Conservation (phyloP, 345 rosid genomes). For the Euphorbia lathyris region DNA sequence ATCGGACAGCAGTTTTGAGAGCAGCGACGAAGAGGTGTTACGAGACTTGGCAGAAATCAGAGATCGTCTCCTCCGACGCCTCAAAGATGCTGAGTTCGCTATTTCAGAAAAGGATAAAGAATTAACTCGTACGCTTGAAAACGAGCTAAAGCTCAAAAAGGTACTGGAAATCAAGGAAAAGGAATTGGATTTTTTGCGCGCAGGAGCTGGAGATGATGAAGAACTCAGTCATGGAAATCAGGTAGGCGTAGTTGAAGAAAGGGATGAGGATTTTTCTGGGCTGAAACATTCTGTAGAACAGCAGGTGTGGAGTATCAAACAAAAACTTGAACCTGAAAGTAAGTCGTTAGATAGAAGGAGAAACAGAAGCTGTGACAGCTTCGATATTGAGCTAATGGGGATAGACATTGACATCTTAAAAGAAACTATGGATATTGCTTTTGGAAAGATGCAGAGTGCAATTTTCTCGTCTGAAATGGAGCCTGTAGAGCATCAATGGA, state of each 20-base stretch:
- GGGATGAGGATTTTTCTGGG: conserved; percentile 52
- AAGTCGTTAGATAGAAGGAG: conserved; percentile 26
- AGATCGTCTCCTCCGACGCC: conserved; percentile 72
- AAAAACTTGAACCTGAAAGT: conserved; percentile 53
- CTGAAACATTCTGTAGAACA: conserved; percentile 64
- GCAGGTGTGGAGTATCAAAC: conserved; percentile 65
- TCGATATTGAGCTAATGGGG: conserved; percentile 52
- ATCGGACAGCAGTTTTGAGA: conserved; percentile 48
- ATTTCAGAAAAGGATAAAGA: conserved; percentile 69
- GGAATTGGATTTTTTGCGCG: conserved; percentile 54
- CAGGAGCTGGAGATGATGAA: conserved; percentile 37
- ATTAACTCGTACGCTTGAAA: conserved; percentile 45
- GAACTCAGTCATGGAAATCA: conserved; percentile 20
- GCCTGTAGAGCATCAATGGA: conserved; percentile 65
- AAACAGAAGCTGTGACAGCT: conserved; percentile 30
- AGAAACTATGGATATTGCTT: conserved; percentile 73
- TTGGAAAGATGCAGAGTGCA: conserved; percentile 71
- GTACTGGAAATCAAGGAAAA: conserved; percentile 53
- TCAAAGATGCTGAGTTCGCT: conserved; percentile 55
- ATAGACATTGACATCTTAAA: conserved; percentile 58
- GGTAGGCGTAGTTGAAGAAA: conserved; percentile 30
- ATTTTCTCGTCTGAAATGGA: conserved; percentile 58
- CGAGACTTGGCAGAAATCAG: conserved; percentile 56
- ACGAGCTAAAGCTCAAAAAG: conserved; percentile 50
- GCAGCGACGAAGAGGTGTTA: conserved; percentile 52